These are phyloP conservation scores for Leptodermis oblonga DNA, from an alignment of 257 asterid species.

Conservation along the genomic window DNA sequence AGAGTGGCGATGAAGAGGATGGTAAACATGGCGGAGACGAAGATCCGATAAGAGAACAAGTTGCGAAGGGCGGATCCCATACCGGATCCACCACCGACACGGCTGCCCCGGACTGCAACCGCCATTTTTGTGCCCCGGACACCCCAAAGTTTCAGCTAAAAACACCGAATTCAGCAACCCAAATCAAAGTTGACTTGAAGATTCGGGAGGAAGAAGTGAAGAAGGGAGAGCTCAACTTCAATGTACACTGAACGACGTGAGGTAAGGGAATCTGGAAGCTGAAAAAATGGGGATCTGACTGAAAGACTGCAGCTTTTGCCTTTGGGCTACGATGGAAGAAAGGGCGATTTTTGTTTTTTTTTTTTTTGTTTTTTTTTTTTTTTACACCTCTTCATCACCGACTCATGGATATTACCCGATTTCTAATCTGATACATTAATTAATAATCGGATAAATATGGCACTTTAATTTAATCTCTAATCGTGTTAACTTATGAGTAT, in stretches of 20 bases:
- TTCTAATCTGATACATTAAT: too few species aligned
- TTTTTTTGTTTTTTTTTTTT: too few species aligned
- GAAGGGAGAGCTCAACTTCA: neutral
- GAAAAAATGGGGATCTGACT: constrained; percentile 1
- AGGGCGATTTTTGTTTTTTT: too few species aligned
- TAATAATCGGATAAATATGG: too few species aligned
- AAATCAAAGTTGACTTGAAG: constrained; percentile 1
- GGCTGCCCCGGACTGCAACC: constrained; percentile 81
- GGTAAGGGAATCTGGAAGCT: neutral
- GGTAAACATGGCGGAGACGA: constrained; percentile 82
- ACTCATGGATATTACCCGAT: too few species aligned
- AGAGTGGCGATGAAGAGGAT: constrained; percentile 82
- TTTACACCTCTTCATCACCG: too few species aligned
- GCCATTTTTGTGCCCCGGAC: constrained; percentile 43
- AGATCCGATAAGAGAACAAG: constrained; percentile 90
- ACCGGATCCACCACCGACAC: constrained; percentile 56
- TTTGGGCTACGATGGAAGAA: constrained; percentile 6
- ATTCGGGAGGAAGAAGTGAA: neutral
- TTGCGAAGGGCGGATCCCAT: constrained; percentile 74
- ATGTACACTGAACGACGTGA: neutral
- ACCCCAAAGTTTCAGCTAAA: neutral
- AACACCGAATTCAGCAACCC: neutral
- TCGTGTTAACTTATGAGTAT: too few species aligned
- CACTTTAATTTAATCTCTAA: too few species aligned
- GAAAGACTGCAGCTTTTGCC: constrained; percentile 11